Percentiles rank a stretch among this genome's conserved stretches.
Evolutionary conservation across 2,329 filamentous ascomycete genomes (phyloP).

Genomic region (Colletotrichum destructivum): DNA sequence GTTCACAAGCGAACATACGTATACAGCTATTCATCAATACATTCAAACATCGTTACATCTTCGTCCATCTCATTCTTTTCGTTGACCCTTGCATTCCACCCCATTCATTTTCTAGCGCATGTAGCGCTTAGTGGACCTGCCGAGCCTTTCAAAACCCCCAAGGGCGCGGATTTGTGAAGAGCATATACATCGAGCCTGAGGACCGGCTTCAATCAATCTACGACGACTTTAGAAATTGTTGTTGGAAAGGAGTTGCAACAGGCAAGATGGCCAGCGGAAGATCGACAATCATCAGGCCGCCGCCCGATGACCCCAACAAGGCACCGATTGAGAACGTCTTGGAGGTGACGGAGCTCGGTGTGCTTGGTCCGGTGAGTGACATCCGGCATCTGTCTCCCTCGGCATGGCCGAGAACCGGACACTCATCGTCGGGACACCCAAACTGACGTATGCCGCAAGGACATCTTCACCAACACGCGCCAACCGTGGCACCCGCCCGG

Average conservation of each 20-base stretch:
- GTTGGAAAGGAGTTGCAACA: neutral
- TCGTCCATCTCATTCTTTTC: neutral
- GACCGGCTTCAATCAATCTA: neutral
- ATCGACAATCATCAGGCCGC: conserved; percentile 80
- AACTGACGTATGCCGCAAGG: conserved; percentile 64
- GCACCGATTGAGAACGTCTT: conserved; percentile 91
- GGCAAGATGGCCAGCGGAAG: conserved; percentile 44
- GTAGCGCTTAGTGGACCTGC: no score
- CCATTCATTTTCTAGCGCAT: neutral
- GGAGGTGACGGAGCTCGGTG: conserved; percentile 84
- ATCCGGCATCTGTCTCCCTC: neutral
- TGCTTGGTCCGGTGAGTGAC: conserved; percentile 78
- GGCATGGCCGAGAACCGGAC: neutral
- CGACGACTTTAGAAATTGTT: neutral
- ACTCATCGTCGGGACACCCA: neutral
- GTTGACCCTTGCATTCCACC: neutral
- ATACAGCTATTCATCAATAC: no score
- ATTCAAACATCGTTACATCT: neutral
- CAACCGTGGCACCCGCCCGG: conserved; percentile 93
- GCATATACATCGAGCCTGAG: neutral
- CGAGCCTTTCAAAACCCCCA: neutral
- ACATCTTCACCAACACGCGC: conserved; percentile 95
- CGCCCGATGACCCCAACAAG: conserved; percentile 79
- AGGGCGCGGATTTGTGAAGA: neutral
- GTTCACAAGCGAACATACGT: neutral